phyloP scores from a whole-genome alignment of 169 alveolate genomes.

The Cryptosporidium sp. region DNA sequence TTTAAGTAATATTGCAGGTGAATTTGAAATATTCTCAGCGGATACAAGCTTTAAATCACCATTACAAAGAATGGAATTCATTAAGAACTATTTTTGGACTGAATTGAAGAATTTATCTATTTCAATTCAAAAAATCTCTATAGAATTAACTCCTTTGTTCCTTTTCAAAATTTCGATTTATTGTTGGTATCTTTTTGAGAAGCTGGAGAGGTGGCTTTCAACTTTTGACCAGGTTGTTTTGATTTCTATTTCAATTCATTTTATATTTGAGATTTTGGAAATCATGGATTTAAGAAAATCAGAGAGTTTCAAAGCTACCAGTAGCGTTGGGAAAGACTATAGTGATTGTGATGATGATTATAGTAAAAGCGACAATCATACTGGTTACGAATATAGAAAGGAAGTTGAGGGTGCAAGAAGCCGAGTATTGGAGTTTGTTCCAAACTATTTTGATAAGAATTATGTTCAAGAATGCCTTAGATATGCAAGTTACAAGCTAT shows the following conservation, averaged over 20 bases:
- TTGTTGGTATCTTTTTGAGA: conserved; percentile 62
- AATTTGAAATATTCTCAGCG: background rate
- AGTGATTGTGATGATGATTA: background rate
- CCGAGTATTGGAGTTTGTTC: background rate
- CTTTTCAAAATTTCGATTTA: conserved; percentile 17
- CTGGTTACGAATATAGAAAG: background rate
- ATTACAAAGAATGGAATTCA: conserved; percentile 8
- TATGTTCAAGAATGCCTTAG: conserved; percentile 36
- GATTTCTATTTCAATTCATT: conserved; percentile 46
- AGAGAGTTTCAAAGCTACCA: too few relatives aligned
- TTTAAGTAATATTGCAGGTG: conserved; percentile 1
- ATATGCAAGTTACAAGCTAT: conserved; percentile 8
- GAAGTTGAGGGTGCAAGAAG: background rate
- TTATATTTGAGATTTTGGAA: conserved; percentile 17
- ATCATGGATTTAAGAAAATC: background rate
- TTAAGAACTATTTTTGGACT: conserved; percentile 27
- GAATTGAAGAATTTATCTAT: background rate
- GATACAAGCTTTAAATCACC: conserved; percentile 4
- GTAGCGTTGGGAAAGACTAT: too few relatives aligned
- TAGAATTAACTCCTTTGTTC: conserved; percentile 33
- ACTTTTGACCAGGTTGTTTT: conserved; percentile 36
- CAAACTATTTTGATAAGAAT: background rate
- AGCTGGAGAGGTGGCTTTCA: conserved; percentile 33
- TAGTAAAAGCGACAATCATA: too few relatives aligned
- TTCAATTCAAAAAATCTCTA: conserved; percentile 29